Conservation (phyloP, 2,329 filamentous ascomycete species). For the Penicillium fuscoglaucum region DNA sequence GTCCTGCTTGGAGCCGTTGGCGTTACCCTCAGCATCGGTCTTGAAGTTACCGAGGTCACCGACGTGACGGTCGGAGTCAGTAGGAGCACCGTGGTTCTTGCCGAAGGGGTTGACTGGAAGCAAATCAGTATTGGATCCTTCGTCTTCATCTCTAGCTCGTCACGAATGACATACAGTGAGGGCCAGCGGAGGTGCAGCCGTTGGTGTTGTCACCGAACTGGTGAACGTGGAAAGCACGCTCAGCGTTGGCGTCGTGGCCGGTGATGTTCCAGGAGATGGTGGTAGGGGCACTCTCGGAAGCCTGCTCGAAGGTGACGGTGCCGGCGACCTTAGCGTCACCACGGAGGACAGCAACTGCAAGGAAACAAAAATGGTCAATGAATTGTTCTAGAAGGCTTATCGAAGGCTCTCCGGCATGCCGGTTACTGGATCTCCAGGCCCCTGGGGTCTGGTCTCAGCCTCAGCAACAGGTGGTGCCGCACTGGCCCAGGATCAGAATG, state of each 20-base stretch:
- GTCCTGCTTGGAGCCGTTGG: slow-evolving; percentile 77
- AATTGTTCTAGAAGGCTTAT: slow-evolving; percentile 13
- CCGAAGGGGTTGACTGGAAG: slow-evolving; percentile 83
- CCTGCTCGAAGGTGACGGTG: slow-evolving; percentile 94
- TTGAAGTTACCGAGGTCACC: slow-evolving; percentile 97
- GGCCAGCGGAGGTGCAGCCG: slow-evolving; percentile 96
- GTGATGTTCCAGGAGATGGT: slow-evolving; percentile 89
- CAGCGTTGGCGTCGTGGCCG: slow-evolving; percentile 89
- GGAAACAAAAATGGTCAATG: slow-evolving; percentile 8
- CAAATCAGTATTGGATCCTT: slow-evolving; percentile 6
- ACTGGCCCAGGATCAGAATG: neutral
- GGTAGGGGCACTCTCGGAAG: slow-evolving; percentile 75
- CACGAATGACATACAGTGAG: slow-evolving; percentile 73
- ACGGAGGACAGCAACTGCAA: slow-evolving; percentile 86
- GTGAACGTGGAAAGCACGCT: slow-evolving; percentile 98
- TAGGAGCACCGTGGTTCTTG: slow-evolving; percentile 88
- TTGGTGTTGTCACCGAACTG: slow-evolving; percentile 99
- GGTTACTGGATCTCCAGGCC: neutral
- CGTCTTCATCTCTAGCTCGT: neutral
- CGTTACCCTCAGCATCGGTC: slow-evolving; percentile 89
- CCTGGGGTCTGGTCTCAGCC: neutral
- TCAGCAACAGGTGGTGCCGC: neutral
- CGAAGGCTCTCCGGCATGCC: neutral
- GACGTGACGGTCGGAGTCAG: slow-evolving; percentile 84
- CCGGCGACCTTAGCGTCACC: slow-evolving; percentile 96